phyloP scores from a whole-genome alignment of 768 basidiomycete genomes.

The Fomitopsis serialis region DNA sequence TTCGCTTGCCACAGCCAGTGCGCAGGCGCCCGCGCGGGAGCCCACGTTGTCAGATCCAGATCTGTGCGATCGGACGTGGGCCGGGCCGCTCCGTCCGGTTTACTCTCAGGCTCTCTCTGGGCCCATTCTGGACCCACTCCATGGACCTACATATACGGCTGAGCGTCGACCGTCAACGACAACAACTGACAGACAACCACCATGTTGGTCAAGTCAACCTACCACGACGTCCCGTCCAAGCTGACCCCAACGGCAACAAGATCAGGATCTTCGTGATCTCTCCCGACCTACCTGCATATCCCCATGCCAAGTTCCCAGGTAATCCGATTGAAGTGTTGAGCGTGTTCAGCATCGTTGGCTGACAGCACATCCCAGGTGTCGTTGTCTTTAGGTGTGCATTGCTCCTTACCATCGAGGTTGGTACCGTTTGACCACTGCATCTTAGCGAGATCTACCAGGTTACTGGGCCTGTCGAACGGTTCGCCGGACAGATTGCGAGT shows the following conservation, averaged over 20 bases:
- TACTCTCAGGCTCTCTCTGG: too few relatives aligned
- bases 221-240: slow-evolving; percentile 70
- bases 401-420: not conserved
- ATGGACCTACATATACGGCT: too few relatives aligned
- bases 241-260: slow-evolving; percentile 55
- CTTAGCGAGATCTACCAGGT: slow-evolving; percentile 91
- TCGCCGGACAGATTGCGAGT: slow-evolving; percentile 82
- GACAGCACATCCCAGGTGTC: slow-evolving; percentile 57
- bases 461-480: slow-evolving; percentile 94
- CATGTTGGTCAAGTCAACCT: slow-evolving; percentile 83
- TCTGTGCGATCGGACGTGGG: not conserved
- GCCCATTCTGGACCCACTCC: too few relatives aligned
- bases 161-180: too few relatives aligned
- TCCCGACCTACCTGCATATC: slow-evolving; percentile 75
- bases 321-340: slow-evolving; percentile 50
- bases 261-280: slow-evolving; percentile 82
- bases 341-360: slow-evolving; percentile 45
- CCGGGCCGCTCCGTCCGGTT: not conserved
- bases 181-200: slow-evolving; percentile 11
- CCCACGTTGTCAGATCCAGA: not conserved
- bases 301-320: slow-evolving; percentile 90
- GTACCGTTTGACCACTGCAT: not conserved
- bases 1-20: not conserved
- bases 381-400: slow-evolving; percentile 66
- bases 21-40: not conserved